phyloP scores from a whole-genome alignment of 169 alveolate genomes.

The Eimeria necatrix region DNA sequence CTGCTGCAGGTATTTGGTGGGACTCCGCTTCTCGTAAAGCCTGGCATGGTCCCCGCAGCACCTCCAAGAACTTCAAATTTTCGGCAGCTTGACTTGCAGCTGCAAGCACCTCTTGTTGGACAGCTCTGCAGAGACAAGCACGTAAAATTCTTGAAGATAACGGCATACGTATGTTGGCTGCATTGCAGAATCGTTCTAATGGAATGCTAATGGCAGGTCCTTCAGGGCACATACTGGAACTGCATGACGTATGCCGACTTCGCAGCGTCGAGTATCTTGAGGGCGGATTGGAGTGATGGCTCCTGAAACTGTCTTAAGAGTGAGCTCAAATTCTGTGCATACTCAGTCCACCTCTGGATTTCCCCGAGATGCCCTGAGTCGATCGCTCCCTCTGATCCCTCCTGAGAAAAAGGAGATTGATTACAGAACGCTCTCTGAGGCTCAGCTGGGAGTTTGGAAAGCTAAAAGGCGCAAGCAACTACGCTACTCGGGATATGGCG shows the following conservation, averaged over 20 bases:
- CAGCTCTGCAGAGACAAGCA: constrained; percentile 81
- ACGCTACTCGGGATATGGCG: too few relatives aligned
- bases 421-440: neutral
- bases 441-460: neutral
- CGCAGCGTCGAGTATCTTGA: constrained; percentile 90
- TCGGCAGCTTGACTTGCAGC: constrained; percentile 93
- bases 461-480: too few relatives aligned
- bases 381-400: constrained; percentile 87
- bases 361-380: constrained; percentile 95
- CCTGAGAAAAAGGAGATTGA: neutral
- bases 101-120: constrained; percentile 90
- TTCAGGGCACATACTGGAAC: constrained; percentile 84
- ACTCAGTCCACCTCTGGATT: constrained; percentile 93
- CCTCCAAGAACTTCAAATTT: constrained; percentile 91
- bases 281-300: constrained; percentile 90
- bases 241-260: constrained; percentile 92
- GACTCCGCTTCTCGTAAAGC: constrained; percentile 92
- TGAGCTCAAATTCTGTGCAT: constrained; percentile 91
- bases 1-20: constrained; percentile 91
- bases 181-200: too few relatives aligned
- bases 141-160: neutral
- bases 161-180: too few relatives aligned
- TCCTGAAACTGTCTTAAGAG: constrained; percentile 92
- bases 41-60: constrained; percentile 93
- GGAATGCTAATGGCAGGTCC: neutral